These are phyloP conservation scores for Dothidotthia symphoricarpi DNA, from an alignment of 2,329 filamentous ascomycete genomes.

Conservation along the genomic window DNA sequence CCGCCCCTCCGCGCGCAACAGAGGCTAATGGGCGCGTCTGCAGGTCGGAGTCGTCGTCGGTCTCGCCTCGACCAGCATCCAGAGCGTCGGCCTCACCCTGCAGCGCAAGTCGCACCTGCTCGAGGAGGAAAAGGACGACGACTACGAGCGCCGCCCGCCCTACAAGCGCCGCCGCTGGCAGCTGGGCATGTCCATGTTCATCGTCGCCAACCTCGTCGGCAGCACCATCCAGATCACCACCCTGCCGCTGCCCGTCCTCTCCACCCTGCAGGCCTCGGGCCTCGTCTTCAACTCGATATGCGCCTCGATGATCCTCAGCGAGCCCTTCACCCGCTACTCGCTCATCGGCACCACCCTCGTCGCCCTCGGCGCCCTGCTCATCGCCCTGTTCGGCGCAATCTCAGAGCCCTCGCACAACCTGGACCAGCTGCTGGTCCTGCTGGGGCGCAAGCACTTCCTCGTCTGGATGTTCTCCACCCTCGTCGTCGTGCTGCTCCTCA, in stretches of 20 bases:
- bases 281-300: constrained; percentile 99
- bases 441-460: constrained; percentile 73
- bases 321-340: constrained; percentile 94
- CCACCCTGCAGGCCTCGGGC: constrained; percentile 85
- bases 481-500: constrained; percentile 67
- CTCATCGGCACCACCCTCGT: constrained; percentile 85
- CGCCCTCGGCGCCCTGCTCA: constrained; percentile 81
- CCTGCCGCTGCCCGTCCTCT: constrained; percentile 87
- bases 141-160: constrained; percentile 77
- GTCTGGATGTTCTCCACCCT: constrained; percentile 84
- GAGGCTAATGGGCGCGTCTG: constrained; percentile 8
- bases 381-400: constrained; percentile 91
- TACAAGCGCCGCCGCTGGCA: constrained; percentile 93
- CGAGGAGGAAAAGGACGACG: constrained; percentile 85
- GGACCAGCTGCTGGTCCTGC: constrained; percentile 72
- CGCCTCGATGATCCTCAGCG: constrained; percentile 85
- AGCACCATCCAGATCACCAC: constrained; percentile 98
- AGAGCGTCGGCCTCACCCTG: constrained; percentile 90
- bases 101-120: constrained; percentile 98
- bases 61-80: constrained; percentile 87
- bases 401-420: constrained; percentile 88
- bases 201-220: constrained; percentile 88
- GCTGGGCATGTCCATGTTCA: constrained; percentile 94
- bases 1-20: constrained; percentile 2
- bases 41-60: constrained; percentile 92